Evolutionary conservation across 768 basidiomycete genomes (phyloP), one percentile per base, ranked within the genome.

Genomic region (Hypholoma fasciculare): DNA sequence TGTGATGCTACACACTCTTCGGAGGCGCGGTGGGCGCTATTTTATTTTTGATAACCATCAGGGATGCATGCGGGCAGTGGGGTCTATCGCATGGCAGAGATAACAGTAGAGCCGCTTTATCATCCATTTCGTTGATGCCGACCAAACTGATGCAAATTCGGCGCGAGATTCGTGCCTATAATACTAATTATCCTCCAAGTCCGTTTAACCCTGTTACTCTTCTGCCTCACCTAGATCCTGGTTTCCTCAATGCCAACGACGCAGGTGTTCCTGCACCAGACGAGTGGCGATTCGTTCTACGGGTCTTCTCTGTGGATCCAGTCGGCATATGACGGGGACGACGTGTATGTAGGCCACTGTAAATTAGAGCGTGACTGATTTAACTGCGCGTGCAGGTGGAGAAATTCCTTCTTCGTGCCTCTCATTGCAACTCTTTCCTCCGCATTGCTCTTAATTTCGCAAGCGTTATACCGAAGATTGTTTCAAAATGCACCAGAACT

Each of bases 341-440:
- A 57, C 56, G 40, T 27, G 56, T 57, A 37, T 34, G 56, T 57
- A 23, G 13, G 48, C 5, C n/a, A 23, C 17, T 44, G 23, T 8
- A 40, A 6, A 42, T 17, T 19, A 17, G 27, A 36, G 9, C 8
- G 17, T 16, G 20, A 52, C 37, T 26, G 16, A 30, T 16, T 9
- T 44, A 36, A 57, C 27, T n/a, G 19, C 16, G 27, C 26, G 6
- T 42, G 36, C 17, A 64, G 63, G n/a, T 55, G 48, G 47, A 52
- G 59, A 30, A 52, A 57, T 23, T 16, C 42, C 30, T 58, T 56
- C 43, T 16, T 44, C 42, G 27, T 64, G 19, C 60, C 63, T 9
- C 57, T 61, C 42, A 30, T 39, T 36, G 47, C 59, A 7, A 30
- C 57, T 1, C 40, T 43, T 23, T 11, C 53, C 19, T 55, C 57